A percentile compares a stretch with the other conserved stretches of the same genome.
These are phyloP conservation scores for Lecanoromycetidae sp. DNA, from an alignment of 2,329 filamentous ascomycete genomes.

Conservation along the genomic window DNA sequence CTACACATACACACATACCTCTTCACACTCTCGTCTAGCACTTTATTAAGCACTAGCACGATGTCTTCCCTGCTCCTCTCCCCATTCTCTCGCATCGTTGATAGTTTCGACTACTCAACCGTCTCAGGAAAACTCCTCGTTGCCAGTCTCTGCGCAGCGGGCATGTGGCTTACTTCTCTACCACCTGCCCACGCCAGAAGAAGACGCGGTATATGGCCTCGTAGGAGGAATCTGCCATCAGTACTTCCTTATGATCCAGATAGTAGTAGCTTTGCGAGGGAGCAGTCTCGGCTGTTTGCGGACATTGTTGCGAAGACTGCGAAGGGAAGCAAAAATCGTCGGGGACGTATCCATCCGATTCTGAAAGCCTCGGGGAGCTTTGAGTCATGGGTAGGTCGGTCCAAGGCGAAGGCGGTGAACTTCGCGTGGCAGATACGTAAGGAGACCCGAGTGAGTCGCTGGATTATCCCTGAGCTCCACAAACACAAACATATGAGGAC, in stretches of 20 bases:
- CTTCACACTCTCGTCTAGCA: background rate
- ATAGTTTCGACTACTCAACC: background rate
- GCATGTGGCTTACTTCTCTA: background rate
- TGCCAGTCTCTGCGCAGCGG: background rate
- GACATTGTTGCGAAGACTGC: background rate
- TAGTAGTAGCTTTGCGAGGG: background rate
- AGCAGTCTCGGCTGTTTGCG: background rate
- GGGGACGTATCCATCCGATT: background rate
- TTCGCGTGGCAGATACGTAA: background rate
- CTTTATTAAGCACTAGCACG: background rate
- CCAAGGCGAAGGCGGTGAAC: background rate
- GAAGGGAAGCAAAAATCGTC: background rate
- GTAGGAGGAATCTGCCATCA: background rate
- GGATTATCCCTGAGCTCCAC: background rate
- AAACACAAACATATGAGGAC: background rate
- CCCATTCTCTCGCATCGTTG: too few species aligned
- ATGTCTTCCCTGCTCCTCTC: background rate
- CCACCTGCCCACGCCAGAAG: background rate
- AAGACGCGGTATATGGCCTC: background rate
- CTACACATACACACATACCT: background rate
- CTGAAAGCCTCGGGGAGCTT: background rate
- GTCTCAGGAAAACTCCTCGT: background rate
- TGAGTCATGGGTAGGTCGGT: background rate
- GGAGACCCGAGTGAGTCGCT: conserved; percentile 1
- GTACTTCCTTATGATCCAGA: background rate